Evolutionary conservation across 1,139 yeast species (phyloP).

Genomic region (Magnusiomyces tetraspermus): DNA sequence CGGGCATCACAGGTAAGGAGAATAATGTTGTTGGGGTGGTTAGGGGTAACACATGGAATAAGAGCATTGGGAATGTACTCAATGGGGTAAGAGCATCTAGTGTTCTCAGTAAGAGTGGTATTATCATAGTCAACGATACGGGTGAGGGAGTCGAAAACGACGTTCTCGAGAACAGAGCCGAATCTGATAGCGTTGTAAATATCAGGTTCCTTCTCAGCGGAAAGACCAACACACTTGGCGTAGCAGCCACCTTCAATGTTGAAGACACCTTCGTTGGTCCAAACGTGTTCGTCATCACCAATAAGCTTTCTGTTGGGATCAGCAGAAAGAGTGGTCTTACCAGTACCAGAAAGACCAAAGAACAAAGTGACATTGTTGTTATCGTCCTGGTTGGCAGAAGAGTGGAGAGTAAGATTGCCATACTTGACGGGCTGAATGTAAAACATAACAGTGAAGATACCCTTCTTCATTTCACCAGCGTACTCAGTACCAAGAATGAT

Average conservation of each 20-base stretch:
- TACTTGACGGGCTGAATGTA: conserved; percentile 95
- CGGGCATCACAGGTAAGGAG: conserved; percentile 96
- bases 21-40: conserved; percentile 87
- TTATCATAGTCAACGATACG: conserved; percentile 83
- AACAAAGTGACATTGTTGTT: conserved; percentile 80
- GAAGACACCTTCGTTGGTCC: conserved; percentile 98
- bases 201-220: conserved; percentile 94
- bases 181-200: conserved; percentile 90
- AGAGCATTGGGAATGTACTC: conserved; percentile 94
- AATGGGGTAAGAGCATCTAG: conserved; percentile 98
- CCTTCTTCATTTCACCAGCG: conserved; percentile 99
- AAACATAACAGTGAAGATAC: conserved; percentile 98
- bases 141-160: conserved; percentile 68
- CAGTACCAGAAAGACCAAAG: conserved; percentile 97
- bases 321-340: conserved; percentile 95
- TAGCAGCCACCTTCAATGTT: conserved; percentile 99
- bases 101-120: conserved; percentile 77
- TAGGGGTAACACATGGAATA: conserved; percentile 84
- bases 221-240: conserved; percentile 90
- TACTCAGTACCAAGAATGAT: conserved; percentile 96
- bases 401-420: conserved; percentile 86
- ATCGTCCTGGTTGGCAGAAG: conserved; percentile 87
- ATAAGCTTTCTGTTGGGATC: conserved; percentile 90
- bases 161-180: conserved; percentile 92
- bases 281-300: conserved; percentile 99